Conservation (phyloP, 1,284 basidiomycete genomes). For the Sporisorium reilianum region DNA sequence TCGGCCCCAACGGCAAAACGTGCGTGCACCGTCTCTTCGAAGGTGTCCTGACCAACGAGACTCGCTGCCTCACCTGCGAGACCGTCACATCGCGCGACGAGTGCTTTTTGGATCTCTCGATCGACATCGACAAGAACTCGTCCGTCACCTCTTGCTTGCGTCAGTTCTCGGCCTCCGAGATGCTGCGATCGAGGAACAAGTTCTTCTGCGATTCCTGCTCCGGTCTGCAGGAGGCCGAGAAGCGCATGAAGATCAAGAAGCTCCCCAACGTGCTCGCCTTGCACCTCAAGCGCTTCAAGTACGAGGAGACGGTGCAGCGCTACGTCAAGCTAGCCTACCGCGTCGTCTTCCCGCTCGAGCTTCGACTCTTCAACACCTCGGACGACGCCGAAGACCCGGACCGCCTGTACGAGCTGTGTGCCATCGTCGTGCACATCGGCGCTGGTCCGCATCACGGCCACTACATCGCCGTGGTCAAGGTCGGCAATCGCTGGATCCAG, state of each 20-base stretch:
- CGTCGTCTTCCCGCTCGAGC: constrained; percentile 92
- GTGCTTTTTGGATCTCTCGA: constrained; percentile 93
- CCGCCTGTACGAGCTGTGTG: constrained; percentile 90
- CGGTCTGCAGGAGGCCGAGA: constrained; percentile 96
- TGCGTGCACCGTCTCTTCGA: constrained; percentile 93
- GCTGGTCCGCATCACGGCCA: constrained; percentile 95
- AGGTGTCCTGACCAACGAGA: constrained; percentile 93
- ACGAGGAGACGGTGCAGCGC: constrained; percentile 86
- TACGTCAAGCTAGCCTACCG: constrained; percentile 96
- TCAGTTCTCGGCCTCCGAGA: constrained; percentile 96
- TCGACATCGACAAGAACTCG: constrained; percentile 97
- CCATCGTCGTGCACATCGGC: constrained; percentile 97
- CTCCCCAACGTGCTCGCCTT: constrained; percentile 92
- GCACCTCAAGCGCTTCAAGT: constrained; percentile 97
- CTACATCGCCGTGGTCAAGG: constrained; percentile 94
- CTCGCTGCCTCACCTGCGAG: constrained; percentile 95
- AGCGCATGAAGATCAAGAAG: constrained; percentile 97
- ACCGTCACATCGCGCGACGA: constrained; percentile 91
- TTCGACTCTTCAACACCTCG: constrained; percentile 95
- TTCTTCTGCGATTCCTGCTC: constrained; percentile 98
- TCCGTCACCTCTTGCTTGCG: constrained; percentile 93
- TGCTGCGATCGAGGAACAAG: constrained; percentile 97
- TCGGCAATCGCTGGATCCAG: constrained; percentile 83
- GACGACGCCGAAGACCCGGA: constrained; percentile 89
- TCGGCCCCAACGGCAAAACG: constrained; percentile 74